Base-by-base conservation (phyloP, 2,329 filamentous ascomycete genomes). In the Furcasterigmium sp. region DNA sequence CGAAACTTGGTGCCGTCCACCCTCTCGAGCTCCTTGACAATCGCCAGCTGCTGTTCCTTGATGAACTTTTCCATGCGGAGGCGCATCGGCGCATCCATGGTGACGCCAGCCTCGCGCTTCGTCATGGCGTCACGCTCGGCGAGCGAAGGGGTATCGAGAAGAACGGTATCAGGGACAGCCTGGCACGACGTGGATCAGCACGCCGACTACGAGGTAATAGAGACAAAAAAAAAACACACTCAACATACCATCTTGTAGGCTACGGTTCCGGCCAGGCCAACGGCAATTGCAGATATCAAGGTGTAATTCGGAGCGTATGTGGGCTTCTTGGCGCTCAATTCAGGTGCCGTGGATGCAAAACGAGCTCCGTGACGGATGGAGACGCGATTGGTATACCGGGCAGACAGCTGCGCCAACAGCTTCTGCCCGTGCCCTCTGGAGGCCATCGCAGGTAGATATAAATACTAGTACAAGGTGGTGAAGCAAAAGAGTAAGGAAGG, bases 31-130 rank as follows among this genome's bases (percentile, higher is more conserved):
- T 85, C 89, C 44, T 78, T 72, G 21, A 97, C 85, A 46, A 98
- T 98, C 49, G 85, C 79, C 56, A 87, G 79, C 60, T 98, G 93
- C 57, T 97, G 88, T 55, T 90, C 80, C 64, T 93, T 93, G 65
- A 97, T 94, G 62, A 97, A 87, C 56, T 87, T 82, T 68, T 98
- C 93, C 93, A 98, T 97, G 50, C 91, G 88, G 45, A 98, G 76
- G 43, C 93, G 90, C 91, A 98, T 97, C 2, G 93, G 91, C 13
- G 91, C 96, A 55, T 82, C 73, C 45, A 83, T 76, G 38, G 75
- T 84, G 39, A 97, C 76, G 50, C 82, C 80, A 44, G 80, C 77
- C 62, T 93, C 86, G 49, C 85, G 83, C 67, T 93, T 95, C 53
- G 80, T 77, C 49, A 89, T 75, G 51, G 80, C 82, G 64, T 97